phyloP scores from a whole-genome alignment of 352 stramenopile species.

The Phytophthora podocarpi region DNA sequence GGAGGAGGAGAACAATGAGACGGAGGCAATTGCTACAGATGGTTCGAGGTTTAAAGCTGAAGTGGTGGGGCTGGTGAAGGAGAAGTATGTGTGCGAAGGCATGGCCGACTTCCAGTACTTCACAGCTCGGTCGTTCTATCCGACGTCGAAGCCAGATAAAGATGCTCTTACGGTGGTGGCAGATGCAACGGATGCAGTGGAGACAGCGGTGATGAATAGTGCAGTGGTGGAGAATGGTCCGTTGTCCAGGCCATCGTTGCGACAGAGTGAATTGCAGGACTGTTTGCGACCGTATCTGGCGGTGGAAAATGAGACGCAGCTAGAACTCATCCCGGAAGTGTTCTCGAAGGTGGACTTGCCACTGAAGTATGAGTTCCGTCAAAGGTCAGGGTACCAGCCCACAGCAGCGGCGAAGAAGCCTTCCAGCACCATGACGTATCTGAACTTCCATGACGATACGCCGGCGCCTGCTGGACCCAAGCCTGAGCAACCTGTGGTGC shows the following conservation, averaged over 20 bases:
- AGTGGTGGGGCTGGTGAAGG: slow-evolving; percentile 66
- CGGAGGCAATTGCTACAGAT: slow-evolving; percentile 4
- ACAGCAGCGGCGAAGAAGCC: slow-evolving; percentile 62
- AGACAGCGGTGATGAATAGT: slow-evolving; percentile 31
- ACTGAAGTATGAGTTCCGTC: slow-evolving; percentile 86
- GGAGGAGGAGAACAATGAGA: slow-evolving; percentile 14
- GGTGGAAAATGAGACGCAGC: slow-evolving; percentile 50
- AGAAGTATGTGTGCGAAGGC: slow-evolving; percentile 87
- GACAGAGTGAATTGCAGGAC: slow-evolving; percentile 52
- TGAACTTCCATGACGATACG: slow-evolving; percentile 78
- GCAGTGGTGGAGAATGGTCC: slow-evolving; percentile 38
- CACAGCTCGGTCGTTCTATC: slow-evolving; percentile 64
- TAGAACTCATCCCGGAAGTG: slow-evolving; percentile 81
- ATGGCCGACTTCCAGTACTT: slow-evolving; percentile 91
- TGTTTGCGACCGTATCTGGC: slow-evolving; percentile 66
- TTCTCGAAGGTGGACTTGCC: slow-evolving; percentile 86
- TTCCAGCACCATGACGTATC: slow-evolving; percentile 78
- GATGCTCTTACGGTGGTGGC: slow-evolving; percentile 30
- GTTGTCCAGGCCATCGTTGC: slow-evolving; percentile 45
- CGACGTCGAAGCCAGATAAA: slow-evolving; percentile 35
- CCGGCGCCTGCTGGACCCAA: slow-evolving; percentile 53
- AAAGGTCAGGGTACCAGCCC: slow-evolving; percentile 73
- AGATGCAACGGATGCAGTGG: slow-evolving; percentile 26
- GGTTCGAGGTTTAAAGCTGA: slow-evolving; percentile 37
- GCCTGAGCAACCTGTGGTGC: slow-evolving; percentile 54